Conservation (phyloP, 495 filamentous ascomycete species). For the Rusavskia elegans region DNA sequence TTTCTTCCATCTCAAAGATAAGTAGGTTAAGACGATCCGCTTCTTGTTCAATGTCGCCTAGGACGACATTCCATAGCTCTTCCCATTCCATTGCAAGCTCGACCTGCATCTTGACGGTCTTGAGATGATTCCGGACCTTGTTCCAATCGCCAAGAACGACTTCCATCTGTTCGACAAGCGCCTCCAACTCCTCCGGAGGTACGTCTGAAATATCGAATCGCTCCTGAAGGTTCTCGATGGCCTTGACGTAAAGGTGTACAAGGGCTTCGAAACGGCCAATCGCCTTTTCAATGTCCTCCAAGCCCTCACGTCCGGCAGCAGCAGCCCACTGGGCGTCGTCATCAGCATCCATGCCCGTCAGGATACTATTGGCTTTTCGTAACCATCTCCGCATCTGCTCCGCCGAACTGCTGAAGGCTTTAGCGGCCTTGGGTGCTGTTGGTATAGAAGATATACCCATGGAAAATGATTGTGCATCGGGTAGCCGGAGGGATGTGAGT, state of each 20-base stretch:
- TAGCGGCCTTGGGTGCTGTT: slow-evolving; percentile 61
- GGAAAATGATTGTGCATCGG: slow-evolving; percentile 64
- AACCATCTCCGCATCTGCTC: slow-evolving; percentile 91
- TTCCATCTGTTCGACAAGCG: slow-evolving; percentile 76
- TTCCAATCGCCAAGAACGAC: slow-evolving; percentile 69
- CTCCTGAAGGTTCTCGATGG: slow-evolving; percentile 75
- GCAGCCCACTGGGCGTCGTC: slow-evolving; percentile 98
- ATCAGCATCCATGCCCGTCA: slow-evolving; percentile 72
- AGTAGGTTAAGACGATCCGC: slow-evolving; percentile 66
- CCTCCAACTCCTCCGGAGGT: slow-evolving; percentile 46
- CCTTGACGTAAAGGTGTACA: slow-evolving; percentile 75
- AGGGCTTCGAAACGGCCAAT: slow-evolving; percentile 72
- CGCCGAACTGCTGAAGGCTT: slow-evolving; percentile 62
- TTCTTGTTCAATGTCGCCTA: slow-evolving; percentile 86
- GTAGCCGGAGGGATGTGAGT: slow-evolving; percentile 69
- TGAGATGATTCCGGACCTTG: slow-evolving; percentile 56
- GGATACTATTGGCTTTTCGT: slow-evolving; percentile 69
- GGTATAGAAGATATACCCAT: slow-evolving; percentile 69
- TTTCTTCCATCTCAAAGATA: slow-evolving; percentile 95
- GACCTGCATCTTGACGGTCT: slow-evolving; percentile 71
- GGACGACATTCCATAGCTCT: slow-evolving; percentile 82
- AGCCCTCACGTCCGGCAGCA: slow-evolving; percentile 73
- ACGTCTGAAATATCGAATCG: slow-evolving; percentile 63
- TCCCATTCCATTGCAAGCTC: slow-evolving; percentile 98
- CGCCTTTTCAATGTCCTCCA: slow-evolving; percentile 77